A percentile compares a stretch with the other conserved stretches of the same genome.
phyloP scores from a whole-genome alignment of 805 yeast genomes.

The Ogataea pini region DNA sequence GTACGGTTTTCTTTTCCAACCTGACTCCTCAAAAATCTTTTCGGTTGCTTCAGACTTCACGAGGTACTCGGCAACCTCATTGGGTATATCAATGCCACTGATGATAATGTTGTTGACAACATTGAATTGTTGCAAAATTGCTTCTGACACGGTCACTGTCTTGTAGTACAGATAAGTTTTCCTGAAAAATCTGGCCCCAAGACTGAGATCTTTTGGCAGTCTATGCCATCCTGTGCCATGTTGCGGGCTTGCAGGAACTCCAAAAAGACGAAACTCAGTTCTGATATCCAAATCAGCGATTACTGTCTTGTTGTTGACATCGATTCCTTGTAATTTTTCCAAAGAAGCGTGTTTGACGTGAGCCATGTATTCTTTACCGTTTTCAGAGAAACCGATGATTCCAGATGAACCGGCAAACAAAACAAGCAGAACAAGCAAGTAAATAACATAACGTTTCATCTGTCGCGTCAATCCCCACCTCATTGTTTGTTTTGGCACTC shows the following conservation, averaged over 20 bases:
- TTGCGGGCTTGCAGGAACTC: conserved; percentile 1
- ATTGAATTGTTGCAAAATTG: conserved; percentile 13
- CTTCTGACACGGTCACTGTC: conserved; percentile 10
- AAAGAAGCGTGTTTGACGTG: not conserved
- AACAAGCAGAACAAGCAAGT: conserved; percentile 1
- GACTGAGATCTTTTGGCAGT: conserved; percentile 25
- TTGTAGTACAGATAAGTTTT: conserved; percentile 18
- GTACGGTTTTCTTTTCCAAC: conserved; percentile 48
- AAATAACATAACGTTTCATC: conserved; percentile 9
- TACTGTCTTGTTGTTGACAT: conserved; percentile 10
- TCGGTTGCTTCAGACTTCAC: conserved; percentile 1
- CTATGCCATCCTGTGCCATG: conserved; percentile 17
- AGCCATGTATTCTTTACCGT: not conserved
- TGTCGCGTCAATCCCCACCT: conserved; percentile 18
- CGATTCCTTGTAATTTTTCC: not conserved
- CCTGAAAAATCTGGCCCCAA: conserved; percentile 15
- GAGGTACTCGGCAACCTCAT: conserved; percentile 9
- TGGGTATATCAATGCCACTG: conserved; percentile 11
- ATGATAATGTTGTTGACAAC: conserved; percentile 16
- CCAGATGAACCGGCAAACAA: conserved; percentile 1
- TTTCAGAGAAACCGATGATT: not conserved
- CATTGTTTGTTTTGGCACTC: not conserved
- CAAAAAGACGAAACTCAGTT: conserved; percentile 13
- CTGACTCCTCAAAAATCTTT: conserved; percentile 19
- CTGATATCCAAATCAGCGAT: conserved; percentile 22